These are phyloP conservation scores for Penicillium angulare DNA, from an alignment of 495 filamentous ascomycete genomes.

Conservation along the genomic window DNA sequence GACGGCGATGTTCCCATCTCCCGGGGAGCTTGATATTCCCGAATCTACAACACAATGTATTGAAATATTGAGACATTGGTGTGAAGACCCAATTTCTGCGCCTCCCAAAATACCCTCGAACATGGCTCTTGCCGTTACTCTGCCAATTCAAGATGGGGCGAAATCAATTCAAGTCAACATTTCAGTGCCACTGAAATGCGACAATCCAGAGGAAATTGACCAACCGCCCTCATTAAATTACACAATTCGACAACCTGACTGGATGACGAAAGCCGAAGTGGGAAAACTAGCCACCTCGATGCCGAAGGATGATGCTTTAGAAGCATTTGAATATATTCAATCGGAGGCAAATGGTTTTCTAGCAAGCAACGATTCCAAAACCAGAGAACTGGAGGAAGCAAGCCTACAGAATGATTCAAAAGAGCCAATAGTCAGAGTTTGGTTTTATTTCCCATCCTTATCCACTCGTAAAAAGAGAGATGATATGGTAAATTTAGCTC, in stretches of 20 bases:
- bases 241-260: slow-evolving; percentile 39
- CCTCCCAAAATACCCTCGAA: slow-evolving; percentile 22
- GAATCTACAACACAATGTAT: slow-evolving; percentile 29
- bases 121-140: slow-evolving; percentile 24
- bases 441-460: slow-evolving; percentile 44
- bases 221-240: slow-evolving; percentile 28
- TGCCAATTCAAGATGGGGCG: slow-evolving; percentile 26
- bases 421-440: slow-evolving; percentile 32
- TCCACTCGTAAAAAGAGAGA: slow-evolving; percentile 38
- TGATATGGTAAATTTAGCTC: slow-evolving; percentile 38
- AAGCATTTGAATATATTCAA: slow-evolving; percentile 36
- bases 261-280: slow-evolving; percentile 43
- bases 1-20: slow-evolving; percentile 35
- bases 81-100: slow-evolving; percentile 13
- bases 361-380: slow-evolving; percentile 17
- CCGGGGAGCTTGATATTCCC: slow-evolving; percentile 36
- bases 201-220: slow-evolving; percentile 17
- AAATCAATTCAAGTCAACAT: slow-evolving; percentile 35
- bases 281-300: slow-evolving; percentile 25
- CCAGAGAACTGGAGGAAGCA: neutral
- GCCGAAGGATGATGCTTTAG: slow-evolving; percentile 30
- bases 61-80: slow-evolving; percentile 34
- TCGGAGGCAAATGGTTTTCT: slow-evolving; percentile 23
- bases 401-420: neutral
- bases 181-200: slow-evolving; percentile 30